These are phyloP conservation scores for Patellifolia procumbens DNA, from an alignment of 179 eudicot species.

Conservation along the genomic window DNA sequence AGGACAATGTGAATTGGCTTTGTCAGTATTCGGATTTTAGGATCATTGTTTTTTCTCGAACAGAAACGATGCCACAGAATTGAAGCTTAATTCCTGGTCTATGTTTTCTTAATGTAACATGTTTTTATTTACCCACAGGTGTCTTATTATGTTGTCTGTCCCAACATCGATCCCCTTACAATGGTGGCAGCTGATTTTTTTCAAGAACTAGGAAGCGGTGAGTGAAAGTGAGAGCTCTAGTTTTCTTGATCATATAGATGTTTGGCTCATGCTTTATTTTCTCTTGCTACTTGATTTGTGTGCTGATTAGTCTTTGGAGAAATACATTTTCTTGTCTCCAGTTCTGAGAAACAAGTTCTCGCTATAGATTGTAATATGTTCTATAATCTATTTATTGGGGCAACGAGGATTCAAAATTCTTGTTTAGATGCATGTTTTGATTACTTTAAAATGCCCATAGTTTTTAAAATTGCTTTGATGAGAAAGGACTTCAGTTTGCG, in stretches of 20 bases:
- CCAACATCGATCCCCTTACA: constrained; percentile 81
- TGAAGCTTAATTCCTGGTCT: background rate
- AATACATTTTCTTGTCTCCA: background rate
- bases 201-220: constrained; percentile 95
- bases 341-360: background rate
- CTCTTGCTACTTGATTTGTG: background rate
- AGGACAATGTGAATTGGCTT: background rate
- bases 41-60: background rate
- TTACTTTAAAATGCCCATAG: too few species aligned
- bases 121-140: constrained; percentile 51
- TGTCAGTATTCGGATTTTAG: background rate
- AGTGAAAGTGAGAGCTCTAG: constrained; percentile 31
- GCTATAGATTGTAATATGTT: background rate
- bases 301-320: background rate
- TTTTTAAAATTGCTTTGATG: too few species aligned
- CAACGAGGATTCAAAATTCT: background rate
- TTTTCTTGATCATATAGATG: background rate
- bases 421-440: background rate
- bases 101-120: constrained; percentile 1
- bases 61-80: background rate
- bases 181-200: constrained; percentile 88
- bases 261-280: background rate
- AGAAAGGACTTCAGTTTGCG: too few species aligned
- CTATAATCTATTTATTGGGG: background rate
- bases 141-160: constrained; percentile 87